These are phyloP conservation scores for Rubia yunnanensis DNA, from an alignment of 257 asterid species.

Conservation along the genomic window DNA sequence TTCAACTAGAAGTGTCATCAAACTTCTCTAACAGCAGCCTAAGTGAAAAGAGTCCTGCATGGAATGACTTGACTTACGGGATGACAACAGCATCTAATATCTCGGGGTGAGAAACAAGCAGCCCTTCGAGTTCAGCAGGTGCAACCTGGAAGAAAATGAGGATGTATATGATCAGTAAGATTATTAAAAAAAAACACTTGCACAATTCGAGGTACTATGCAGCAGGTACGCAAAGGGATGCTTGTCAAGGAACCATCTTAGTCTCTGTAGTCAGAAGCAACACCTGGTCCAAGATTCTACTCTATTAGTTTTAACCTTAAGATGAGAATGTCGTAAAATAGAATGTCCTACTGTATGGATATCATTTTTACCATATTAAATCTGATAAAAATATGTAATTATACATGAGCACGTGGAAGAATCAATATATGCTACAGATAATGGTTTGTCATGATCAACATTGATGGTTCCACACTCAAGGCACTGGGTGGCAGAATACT, in stretches of 20 bases:
- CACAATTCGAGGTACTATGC: no score
- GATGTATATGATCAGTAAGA: not conserved
- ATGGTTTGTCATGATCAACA: not conserved
- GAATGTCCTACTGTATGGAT: not conserved
- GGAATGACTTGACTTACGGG: slow-evolving; percentile 47
- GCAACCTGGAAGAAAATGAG: slow-evolving; percentile 52
- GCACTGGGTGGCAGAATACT: not conserved
- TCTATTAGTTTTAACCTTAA: not conserved
- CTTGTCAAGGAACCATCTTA: no score
- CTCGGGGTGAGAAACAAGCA: slow-evolving; percentile 86
- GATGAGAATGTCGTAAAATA: not conserved
- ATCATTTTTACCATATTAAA: not conserved
- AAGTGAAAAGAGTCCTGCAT: not conserved
- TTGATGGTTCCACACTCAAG: not conserved
- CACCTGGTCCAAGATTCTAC: not conserved
- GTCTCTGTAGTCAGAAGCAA: not conserved
- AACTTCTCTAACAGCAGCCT: not conserved
- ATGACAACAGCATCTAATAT: slow-evolving; percentile 89
- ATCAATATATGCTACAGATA: not conserved
- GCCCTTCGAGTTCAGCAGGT: slow-evolving; percentile 98
- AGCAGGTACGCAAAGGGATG: not conserved
- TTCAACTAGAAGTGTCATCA: not conserved
- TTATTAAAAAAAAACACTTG: not conserved
- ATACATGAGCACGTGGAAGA: not conserved
- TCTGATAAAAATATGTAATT: not conserved